Evolutionary conservation across 2,329 filamentous ascomycete genomes (phyloP), one percentile per base, ranked within the genome.

Genomic region (Blastomyces silverae): DNA sequence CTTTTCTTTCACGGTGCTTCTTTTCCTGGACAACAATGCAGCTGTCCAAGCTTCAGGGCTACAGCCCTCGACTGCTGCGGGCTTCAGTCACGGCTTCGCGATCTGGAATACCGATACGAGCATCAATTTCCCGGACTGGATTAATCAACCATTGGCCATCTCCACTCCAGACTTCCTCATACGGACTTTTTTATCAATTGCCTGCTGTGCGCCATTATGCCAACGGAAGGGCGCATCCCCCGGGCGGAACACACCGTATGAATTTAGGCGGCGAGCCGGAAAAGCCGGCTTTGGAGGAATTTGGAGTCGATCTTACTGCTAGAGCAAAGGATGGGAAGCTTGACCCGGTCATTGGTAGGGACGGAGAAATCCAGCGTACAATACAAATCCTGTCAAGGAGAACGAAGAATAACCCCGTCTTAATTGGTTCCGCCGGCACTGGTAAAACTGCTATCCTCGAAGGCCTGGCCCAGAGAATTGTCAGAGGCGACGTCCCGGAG

Each of bases 391-490:
- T 99, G 1, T 97, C 92, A 20, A 83, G 94, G 68, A 84, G 94
- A 66, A 97, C 94, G 8, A 97, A 97, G 78, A 97, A 97, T 71
- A 96, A 96, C 69, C 93, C 93, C 0, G 92, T 97, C 0, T 80
- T 97, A n/a, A 96, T 97, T 65, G 93, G 93, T 67, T 88, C 87
- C 58, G 91, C 92, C 10, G 93, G 92, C 69, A 96, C 91, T 0
- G 93, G 93, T 67, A 97, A 97, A 79, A 97, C 93, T 6, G 92
- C 93, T 0, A 90, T 97, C 62, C 80, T 97, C 2, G 93, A 97
- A 78, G 93, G 93, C 1, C 81, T 97, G 50, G 92, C 93, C 11
- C 85, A 94, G 73, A 84, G 94, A 50, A 97, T 99, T 69, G 89
- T 97, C 1, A 85, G 88, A 68, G 93, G 93, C 1, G 93, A 97